Base-by-base conservation (phyloP, 2,329 filamentous ascomycete genomes). In the Xylariaceae sp. region DNA sequence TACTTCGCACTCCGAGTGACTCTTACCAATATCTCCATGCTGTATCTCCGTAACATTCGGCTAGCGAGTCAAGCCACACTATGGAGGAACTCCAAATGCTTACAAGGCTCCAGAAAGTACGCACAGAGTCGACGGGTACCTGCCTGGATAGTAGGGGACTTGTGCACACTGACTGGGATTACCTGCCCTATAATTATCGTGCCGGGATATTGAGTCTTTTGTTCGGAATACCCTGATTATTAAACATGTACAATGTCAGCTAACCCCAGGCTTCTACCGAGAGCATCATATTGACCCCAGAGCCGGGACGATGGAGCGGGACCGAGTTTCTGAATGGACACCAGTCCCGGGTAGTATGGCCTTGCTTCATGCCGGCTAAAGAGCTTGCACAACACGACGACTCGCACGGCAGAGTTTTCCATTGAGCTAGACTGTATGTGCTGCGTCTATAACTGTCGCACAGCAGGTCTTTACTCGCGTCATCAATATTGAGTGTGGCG, bases 351-450 rank as follows among this genome's bases (percentile, higher is more conserved):
- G 18, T 13, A 9, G 30, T 15, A 31, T 28, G 14, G 30, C 15
- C 13, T 33, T 34, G 36, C 29, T 29, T 39, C 37, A 48, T 51
- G 43, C 46, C 52, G 52, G 52, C 50, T 55, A 53, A 55, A 55
- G n/a, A 39, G 34, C 28, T 21, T 38, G 40, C 34, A 38, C 41
- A 42, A 31, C 38, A 18, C 42, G 46, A 43, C 46, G 41, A 41
- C 48, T 40, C 45, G 45, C 37, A 43, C 49, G 45, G 47, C 19
- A 36, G 39, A 28, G 37, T n/a, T n/a, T n/a, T n/a, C 21, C 36
- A 38, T 27, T 35, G 33, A 40, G 43, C 37, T 40, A 38, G 38
- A 28, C 41, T 44, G 48, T 48, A 39, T 43, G 46, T 44, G 30
- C 39, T 28, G 38, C 42, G 35, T 17, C 23, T 27, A 28, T 19